Base-by-base conservation (phyloP, 176 grass and related monocot species). In the Ensete ventricosum region DNA sequence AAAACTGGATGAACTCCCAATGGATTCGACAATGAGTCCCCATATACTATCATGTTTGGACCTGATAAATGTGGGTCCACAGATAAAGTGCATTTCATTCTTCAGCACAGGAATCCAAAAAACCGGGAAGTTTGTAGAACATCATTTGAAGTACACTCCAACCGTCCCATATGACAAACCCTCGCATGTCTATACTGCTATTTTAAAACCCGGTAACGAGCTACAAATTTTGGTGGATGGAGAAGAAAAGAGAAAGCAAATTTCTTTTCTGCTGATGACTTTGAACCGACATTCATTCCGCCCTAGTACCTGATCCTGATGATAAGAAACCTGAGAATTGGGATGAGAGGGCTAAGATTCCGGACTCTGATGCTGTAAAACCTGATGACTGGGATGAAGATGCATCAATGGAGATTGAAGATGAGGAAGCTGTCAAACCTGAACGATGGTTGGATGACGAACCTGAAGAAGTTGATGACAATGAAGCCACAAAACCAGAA, bases 251-350 rank as follows among this genome's bases (percentile, higher is more conserved):
- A 98, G 88, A 62, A 85, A 69, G 88, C 60, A 50, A 93, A 91
- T 62, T 84, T 98, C 73, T 82, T 98, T 22, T 98, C 90, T 6
- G 68, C 77, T 77, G 95, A 98, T 65, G 88, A 93, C 52, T 98
- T 98, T 67, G 95, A 98, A 74, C 95, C 95, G 60, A 73, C 95
- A 57, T 75, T 98, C 59, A 87, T 98, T 79, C 95, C 95, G 54
- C 75, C 90, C 50, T 89, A 93, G 78, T 98, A 71, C 90, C 95
- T 29, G 95, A 98, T 54, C 95, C 88, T 34, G 90, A 98, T 29
- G 95, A 98, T 81, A 98, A 93, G 84, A 98, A 98, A 67, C 90
- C 95, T 19, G 90, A 93, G 80, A 90, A 98, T 25, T 98, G 95
- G 95, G 95, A 98, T 55, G 95, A 98, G 82, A 84, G 90, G 72